phyloP scores from a whole-genome alignment of 2,329 filamentous ascomycete genomes.

The Penicillium olsonii region DNA sequence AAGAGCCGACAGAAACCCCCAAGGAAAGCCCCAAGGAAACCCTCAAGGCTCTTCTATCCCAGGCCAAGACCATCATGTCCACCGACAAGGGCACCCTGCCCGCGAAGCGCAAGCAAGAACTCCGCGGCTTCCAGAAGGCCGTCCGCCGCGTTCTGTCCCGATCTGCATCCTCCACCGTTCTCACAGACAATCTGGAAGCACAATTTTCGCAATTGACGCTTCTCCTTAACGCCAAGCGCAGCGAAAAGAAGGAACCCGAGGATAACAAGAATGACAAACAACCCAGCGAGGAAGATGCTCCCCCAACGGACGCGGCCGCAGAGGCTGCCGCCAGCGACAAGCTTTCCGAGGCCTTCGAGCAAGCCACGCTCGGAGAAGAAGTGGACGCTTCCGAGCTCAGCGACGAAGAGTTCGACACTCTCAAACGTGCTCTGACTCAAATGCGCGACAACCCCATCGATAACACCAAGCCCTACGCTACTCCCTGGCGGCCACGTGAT shows the following conservation, averaged over 20 bases:
- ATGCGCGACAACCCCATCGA: conserved; percentile 77
- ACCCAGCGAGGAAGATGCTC: conserved; percentile 5
- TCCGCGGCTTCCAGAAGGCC: conserved; percentile 70
- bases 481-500: conserved; percentile 82
- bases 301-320: conserved; percentile 15
- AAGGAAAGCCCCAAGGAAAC: conserved; percentile 44
- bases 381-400: conserved; percentile 51
- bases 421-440: conserved; percentile 60
- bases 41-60: conserved; percentile 57
- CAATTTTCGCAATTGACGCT: conserved; percentile 56
- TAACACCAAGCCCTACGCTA: conserved; percentile 77
- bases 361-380: conserved; percentile 32
- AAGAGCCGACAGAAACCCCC: conserved; percentile 26
- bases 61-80: conserved; percentile 63
- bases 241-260: conserved; percentile 25
- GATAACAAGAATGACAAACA: conserved; percentile 21
- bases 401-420: conserved; percentile 48
- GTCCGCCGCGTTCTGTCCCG: conserved; percentile 65
- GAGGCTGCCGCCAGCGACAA: conserved; percentile 26
- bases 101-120: conserved; percentile 72
- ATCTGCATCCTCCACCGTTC: conserved; percentile 47
- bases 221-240: conserved; percentile 47
- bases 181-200: conserved; percentile 53
- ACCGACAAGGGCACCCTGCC: conserved; percentile 56
- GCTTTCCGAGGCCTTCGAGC: conserved; percentile 37